Base-by-base conservation (phyloP, 768 basidiomycete genomes). In the Auricularia cornea region DNA sequence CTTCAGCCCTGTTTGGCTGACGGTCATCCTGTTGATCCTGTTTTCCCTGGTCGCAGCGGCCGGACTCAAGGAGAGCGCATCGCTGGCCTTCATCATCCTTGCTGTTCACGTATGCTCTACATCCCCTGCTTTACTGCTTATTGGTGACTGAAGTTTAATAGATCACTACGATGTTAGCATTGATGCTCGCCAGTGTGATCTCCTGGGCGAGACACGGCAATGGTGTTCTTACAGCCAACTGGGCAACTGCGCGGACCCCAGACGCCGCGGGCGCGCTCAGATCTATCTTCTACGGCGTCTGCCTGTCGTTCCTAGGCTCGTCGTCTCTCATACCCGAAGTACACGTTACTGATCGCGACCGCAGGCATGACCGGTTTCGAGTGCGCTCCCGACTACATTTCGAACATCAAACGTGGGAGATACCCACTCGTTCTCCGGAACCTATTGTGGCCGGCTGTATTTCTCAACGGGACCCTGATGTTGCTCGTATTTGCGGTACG, bases 261-360 rank as follows among this genome's bases (percentile, higher is more conserved):
- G 63, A 75, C 0, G 60, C 65, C 3, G 69, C 68, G 3, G 70
- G 83, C 32, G 70, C 77, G 0, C 77, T 70, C 28, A 80, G 87
- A 48, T 48, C 44, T 20, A 74, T 85, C 8, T 91, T 84, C 70
- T 76, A 84, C 64, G 89, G 89, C 0, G 76, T 87, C 30, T 90
- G 88, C 67, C 75, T 92, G 3, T 83, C 86, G 0, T 85, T 90
- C 77, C 75, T 92, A 1, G 88, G 87, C 0, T 76, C 89, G 38
- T 89, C 23, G 44, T 18, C 23, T 18, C 8, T 18, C 38, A 8
- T 40, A 48, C 20, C 89, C 1, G 89, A 86, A 8, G 84, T 85
- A 68, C 85, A 86, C 79, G 87, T 70, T 54, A 20, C 57, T 23
- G 3, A 29, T n/a, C 10, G 23, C 26, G 5, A 35, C 18, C 5